These are phyloP conservation scores for Penicillium sp. DNA, from an alignment of 2,329 filamentous ascomycete species.

Conservation along the genomic window DNA sequence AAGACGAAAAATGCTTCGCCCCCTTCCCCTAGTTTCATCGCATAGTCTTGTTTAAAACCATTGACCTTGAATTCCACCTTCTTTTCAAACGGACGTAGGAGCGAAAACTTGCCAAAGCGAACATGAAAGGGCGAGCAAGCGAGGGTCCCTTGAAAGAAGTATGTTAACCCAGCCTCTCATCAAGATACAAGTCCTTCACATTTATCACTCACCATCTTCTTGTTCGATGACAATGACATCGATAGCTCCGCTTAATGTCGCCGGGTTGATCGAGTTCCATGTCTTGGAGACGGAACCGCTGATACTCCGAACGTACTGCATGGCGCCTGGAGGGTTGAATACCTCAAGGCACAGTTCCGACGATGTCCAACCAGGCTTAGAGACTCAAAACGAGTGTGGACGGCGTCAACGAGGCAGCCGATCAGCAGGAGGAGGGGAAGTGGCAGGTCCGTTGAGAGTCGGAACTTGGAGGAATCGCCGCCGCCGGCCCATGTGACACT, in stretches of 20 bases:
- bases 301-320: conserved; percentile 98
- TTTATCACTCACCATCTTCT: conserved; percentile 71
- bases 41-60: conserved; percentile 84
- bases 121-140: conserved; percentile 98
- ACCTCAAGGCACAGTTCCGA: conserved; percentile 16
- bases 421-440: conserved; percentile 19
- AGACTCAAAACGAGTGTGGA: conserved; percentile 13
- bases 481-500: conserved; percentile 43
- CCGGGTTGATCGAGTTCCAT: conserved; percentile 99
- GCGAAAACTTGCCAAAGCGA: conserved; percentile 96
- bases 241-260: conserved; percentile 95
- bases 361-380: conserved; percentile 3
- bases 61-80: conserved; percentile 99
- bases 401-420: conserved; percentile 12
- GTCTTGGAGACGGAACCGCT: conserved; percentile 96
- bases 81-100: conserved; percentile 93
- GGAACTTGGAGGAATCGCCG: conserved; percentile 35
- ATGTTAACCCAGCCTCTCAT: conserved; percentile 6
- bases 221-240: conserved; percentile 98
- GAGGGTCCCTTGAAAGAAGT: conserved; percentile 58
- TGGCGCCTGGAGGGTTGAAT: conserved; percentile 49
- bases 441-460: conserved; percentile 21
- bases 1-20: conserved; percentile 99
- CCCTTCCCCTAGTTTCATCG: conserved; percentile 97
- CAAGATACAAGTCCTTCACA: neutral